phyloP scores from a whole-genome alignment of 2,329 filamentous ascomycete genomes.

The Calonectria montana region DNA sequence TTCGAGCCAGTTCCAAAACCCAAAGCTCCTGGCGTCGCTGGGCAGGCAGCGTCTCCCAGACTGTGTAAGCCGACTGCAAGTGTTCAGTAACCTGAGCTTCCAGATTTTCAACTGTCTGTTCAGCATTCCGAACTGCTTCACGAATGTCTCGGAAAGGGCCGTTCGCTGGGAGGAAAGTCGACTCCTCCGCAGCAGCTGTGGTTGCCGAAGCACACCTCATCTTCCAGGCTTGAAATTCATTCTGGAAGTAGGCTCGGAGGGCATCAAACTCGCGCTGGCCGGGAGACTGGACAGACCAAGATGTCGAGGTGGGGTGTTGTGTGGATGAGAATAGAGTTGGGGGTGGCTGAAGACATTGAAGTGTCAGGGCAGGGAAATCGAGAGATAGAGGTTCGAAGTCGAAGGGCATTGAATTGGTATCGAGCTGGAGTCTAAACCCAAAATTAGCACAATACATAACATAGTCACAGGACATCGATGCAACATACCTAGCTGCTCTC shows the following conservation, averaged over 20 bases:
- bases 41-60: conserved; percentile 76
- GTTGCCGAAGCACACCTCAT: conserved; percentile 62
- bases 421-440: conserved; percentile 62
- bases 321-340: conserved; percentile 85
- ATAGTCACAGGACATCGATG: neutral
- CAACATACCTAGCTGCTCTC: conserved; percentile 81
- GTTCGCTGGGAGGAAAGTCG: conserved; percentile 58
- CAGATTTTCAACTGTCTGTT: conserved; percentile 67
- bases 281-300: conserved; percentile 85
- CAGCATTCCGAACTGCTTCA: conserved; percentile 60
- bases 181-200: conserved; percentile 62
- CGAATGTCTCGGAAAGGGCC: conserved; percentile 55
- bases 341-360: conserved; percentile 83
- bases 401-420: conserved; percentile 68
- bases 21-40: conserved; percentile 70
- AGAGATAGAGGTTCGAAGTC: conserved; percentile 88
- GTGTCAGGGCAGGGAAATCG: conserved; percentile 86
- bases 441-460: conserved; percentile 24
- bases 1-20: conserved; percentile 71
- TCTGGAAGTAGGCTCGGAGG: conserved; percentile 73
- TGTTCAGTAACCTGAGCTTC: conserved; percentile 80
- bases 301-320: conserved; percentile 80
- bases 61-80: conserved; percentile 78
- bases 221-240: conserved; percentile 76
- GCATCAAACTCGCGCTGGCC: conserved; percentile 79